phyloP scores from a whole-genome alignment of 225 moss, liverwort and hornwort genomes.

The Ulota crispa region DNA sequence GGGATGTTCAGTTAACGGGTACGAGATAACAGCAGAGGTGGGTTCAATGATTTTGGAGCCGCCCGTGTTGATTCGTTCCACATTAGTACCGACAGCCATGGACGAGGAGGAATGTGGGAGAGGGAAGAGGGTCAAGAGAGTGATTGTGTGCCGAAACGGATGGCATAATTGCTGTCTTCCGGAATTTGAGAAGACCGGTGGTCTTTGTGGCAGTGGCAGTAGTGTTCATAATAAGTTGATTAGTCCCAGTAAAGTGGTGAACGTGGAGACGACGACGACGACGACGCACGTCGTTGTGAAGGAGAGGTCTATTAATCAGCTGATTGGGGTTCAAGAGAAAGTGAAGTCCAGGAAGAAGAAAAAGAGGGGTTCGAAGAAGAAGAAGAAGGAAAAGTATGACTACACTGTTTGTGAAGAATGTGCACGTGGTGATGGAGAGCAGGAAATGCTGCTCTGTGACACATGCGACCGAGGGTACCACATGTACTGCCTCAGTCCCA shows the following conservation, averaged over 20 bases:
- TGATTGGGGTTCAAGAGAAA: constrained; percentile 15
- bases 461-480: constrained; percentile 83
- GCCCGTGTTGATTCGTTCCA: not conserved
- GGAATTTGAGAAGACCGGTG: constrained; percentile 44
- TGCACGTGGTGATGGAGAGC: constrained; percentile 64
- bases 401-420: constrained; percentile 65
- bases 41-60: constrained; percentile 32
- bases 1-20: not conserved
- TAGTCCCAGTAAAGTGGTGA: constrained; percentile 31
- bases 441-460: constrained; percentile 89
- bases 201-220: constrained; percentile 9
- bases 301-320: constrained; percentile 30
- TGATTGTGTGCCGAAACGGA: constrained; percentile 61
- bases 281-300: constrained; percentile 6
- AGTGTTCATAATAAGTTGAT: constrained; percentile 13
- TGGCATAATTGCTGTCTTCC: constrained; percentile 66
- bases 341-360: not conserved
- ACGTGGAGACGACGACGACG: not conserved
- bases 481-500: constrained; percentile 80
- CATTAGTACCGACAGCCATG: constrained; percentile 26
- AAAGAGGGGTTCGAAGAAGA: no score
- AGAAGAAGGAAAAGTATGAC: constrained; percentile 49
- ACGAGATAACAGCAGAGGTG: constrained; percentile 19
- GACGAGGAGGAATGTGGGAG: constrained; percentile 54
- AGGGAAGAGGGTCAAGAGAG: constrained; percentile 61